Conservation (phyloP, 2,329 filamentous ascomycete genomes). For the Clonostachys rhizophaga region DNA sequence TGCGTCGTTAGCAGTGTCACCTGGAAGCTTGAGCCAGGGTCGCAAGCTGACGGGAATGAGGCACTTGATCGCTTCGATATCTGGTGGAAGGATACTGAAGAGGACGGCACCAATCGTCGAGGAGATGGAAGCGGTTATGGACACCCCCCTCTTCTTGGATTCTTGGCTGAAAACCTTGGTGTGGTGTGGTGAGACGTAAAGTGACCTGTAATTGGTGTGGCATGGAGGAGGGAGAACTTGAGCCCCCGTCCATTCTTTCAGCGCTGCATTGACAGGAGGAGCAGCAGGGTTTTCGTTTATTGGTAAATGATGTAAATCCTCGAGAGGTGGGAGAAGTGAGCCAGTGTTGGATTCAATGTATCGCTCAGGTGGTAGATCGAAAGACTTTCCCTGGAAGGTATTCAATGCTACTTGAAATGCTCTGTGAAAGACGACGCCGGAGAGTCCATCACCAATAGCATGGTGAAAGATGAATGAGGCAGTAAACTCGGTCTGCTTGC, state of each 20-base stretch:
- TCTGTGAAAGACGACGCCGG: constrained; percentile 36
- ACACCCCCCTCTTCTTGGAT: constrained; percentile 4
- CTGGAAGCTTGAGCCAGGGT: constrained; percentile 5
- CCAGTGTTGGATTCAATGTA: background rate
- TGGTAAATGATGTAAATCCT: constrained; percentile 29
- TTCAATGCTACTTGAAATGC: constrained; percentile 29
- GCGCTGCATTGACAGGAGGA: constrained; percentile 19
- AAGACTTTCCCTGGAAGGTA: constrained; percentile 5
- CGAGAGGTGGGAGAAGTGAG: constrained; percentile 30
- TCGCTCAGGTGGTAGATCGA: background rate
- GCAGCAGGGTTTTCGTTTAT: constrained; percentile 20
- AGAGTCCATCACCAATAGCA: constrained; percentile 37
- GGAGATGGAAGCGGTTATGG: constrained; percentile 6
- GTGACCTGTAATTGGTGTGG: constrained; percentile 6
- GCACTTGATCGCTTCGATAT: constrained; percentile 6
- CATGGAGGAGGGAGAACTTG: constrained; percentile 17
- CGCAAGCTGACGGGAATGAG: constrained; percentile 10
- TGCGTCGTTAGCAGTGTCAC: background rate
- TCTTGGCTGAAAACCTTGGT: constrained; percentile 5
- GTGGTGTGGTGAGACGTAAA: constrained; percentile 3
- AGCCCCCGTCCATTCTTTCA: constrained; percentile 29
- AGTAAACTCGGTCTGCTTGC: constrained; percentile 23
- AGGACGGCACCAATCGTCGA: constrained; percentile 6
- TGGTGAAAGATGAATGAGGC: constrained; percentile 41
- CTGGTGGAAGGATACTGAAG: constrained; percentile 5